A percentile compares a stretch with the other conserved stretches of the same genome.
phyloP scores from a whole-genome alignment of 768 basidiomycete species.

The Boletales sp. region DNA sequence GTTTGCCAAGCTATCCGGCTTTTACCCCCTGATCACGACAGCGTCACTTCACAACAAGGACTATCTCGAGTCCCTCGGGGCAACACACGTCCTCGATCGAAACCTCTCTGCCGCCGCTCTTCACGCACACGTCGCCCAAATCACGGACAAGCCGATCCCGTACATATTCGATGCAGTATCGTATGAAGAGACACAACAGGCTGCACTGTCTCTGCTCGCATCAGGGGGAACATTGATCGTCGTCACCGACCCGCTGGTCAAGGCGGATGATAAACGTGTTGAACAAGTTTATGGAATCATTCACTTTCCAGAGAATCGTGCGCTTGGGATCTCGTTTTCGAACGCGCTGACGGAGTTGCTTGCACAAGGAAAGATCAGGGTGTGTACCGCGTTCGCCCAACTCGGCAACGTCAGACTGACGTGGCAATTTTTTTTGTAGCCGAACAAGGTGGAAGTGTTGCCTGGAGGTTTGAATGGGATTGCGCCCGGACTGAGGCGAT shows the following conservation, averaged over 20 bases:
- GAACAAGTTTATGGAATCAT: conserved; percentile 2
- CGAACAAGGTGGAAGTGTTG: conserved; percentile 37
- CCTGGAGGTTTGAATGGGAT: conserved; percentile 36
- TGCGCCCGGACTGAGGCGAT: conserved; percentile 25
- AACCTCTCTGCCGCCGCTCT: conserved; percentile 9
- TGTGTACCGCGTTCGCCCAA: background rate
- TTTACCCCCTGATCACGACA: conserved; percentile 37
- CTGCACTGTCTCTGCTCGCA: conserved; percentile 21
- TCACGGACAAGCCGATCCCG: background rate
- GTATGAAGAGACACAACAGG: conserved; percentile 28
- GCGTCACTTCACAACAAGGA: conserved; percentile 32
- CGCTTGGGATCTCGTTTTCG: conserved; percentile 10
- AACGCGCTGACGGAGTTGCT: conserved; percentile 12
- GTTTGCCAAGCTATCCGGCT: conserved; percentile 30
- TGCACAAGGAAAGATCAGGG: conserved; percentile 15
- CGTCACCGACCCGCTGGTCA: background rate
- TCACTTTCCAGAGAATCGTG: conserved; percentile 2
- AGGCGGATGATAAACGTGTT: background rate
- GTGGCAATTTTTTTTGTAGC: conserved; percentile 17
- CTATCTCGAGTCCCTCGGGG: conserved; percentile 32
- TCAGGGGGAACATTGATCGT: conserved; percentile 27
- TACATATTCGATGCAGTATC: conserved; percentile 32
- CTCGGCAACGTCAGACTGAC: background rate
- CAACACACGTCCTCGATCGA: conserved; percentile 33
- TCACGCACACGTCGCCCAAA: background rate